Base-by-base conservation (phyloP, 306 rosid species). In the Aeschynomene evenia region DNA sequence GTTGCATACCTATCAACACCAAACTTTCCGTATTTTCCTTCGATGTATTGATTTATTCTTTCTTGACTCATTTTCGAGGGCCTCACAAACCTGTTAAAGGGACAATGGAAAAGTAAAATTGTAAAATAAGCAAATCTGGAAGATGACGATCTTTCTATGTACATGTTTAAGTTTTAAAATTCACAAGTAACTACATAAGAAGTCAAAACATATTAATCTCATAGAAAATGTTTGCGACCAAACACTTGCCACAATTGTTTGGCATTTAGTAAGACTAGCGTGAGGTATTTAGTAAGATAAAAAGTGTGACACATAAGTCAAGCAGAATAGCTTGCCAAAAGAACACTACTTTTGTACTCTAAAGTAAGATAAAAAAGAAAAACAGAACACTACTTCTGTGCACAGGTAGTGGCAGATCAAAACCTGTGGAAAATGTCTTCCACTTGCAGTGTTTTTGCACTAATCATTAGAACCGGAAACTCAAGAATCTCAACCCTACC, bases 401-500 rank as follows among this genome's bases (percentile, higher is more conserved):
- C n/a, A n/a, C 37, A 72, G 50, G 69, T 42, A 57, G 86, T 39
- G 42, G 55, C 23, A 72, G 76, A 80, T 74, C 16, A 80, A 68
- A 83, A 93, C 98, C 98, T 93, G 97, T 93, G 98, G 85, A 93
- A 93, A 75, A 88, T 70, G 78, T 75, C 91, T 63, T 85, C 77
- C 12, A 88, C 96, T 31, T 83, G 86, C 90, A 85, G 52, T 43
- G 91, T 83, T 77, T 84, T 88, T 29, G 94, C 90, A 77, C 68
- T 73, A 69, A 93, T 80, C 82, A 83, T 70, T 57, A 93, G 82
- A 78, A 93, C 91, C 4, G 97, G 98, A 76, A 90, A 93, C 90
- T 93, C 98, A 39, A 93, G 95, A 79, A 93, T 93, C 84, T 93
- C 97, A 79, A 93, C 85, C 66, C 77, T 90, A 29, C 98, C 98